Base-by-base conservation (phyloP, 805 yeast genomes). In the Scheffersomyces stipitis region DNA sequence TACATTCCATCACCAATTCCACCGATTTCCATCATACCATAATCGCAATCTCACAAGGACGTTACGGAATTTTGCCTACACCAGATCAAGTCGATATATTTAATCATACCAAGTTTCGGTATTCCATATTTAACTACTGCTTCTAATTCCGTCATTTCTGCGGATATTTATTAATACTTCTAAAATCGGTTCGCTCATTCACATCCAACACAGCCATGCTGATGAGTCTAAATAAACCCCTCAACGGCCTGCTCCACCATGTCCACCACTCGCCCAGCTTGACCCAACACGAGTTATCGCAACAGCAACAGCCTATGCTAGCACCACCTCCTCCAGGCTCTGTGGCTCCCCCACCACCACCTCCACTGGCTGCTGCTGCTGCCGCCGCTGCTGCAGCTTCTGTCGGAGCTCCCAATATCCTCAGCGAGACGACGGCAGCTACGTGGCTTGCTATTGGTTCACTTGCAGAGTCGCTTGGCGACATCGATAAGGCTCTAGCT, bases 371-470 rank as follows among this genome's bases (percentile, higher is more conserved):
- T 28, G 16, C 24, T 2, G 29, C 18, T 14, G 33, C 26, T 30
- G 10, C 33, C 15, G 17, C 38, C 7, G 20, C 37, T 15, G 36
- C 10, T 28, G 16, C 24, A 3, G 29, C 18, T 14, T 33, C 26
- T 30, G 42, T 5, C 38, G 34, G 18, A 13, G 43, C 45, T 22
- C 32, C 57, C 17, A 48, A 40, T 20, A 41, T 56, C 18, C 46
- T 65, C 24, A 37, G 60, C 44, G 66, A 75, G 56, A 81, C 87
- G 33, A 82, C 87, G 16, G 81, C 86, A 1, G 84, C 83, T 37
- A 84, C 96, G 3, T 89, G 96, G 96, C 66, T 86, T 32, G 89
- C 95, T 14, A 79, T 88, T 37, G 96, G 96, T 15, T 77, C 87
- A 6, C 73, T 89, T 45, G 96, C 98, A 15, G 97, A 91, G 58